A percentile compares a stretch with the other conserved stretches of the same genome.
These are phyloP conservation scores for Hyaloscypha variabilis DNA, from an alignment of 495 filamentous ascomycete species.

Conservation along the genomic window DNA sequence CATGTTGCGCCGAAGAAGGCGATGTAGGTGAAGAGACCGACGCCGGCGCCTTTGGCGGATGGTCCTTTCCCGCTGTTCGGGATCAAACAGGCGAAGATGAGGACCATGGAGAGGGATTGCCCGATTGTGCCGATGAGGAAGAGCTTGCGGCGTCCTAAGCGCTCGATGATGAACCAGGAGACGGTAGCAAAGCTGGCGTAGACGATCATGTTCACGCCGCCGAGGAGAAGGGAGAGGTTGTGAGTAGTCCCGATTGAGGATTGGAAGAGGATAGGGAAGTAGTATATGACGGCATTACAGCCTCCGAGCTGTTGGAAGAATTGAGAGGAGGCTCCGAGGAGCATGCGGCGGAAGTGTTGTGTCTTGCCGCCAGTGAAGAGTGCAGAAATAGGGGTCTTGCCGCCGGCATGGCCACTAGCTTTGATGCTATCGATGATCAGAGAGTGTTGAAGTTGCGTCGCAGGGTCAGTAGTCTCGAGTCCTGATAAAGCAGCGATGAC, in stretches of 20 bases:
- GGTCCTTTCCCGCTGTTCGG: conserved; percentile 44
- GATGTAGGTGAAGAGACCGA: conserved; percentile 81
- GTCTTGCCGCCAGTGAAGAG: conserved; percentile 65
- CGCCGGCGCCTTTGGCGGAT: conserved; percentile 69
- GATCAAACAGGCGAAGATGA: conserved; percentile 74
- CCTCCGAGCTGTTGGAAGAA: conserved; percentile 81
- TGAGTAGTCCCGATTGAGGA: conserved; percentile 58
- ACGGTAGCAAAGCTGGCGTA: conserved; percentile 77
- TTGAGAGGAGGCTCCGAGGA: conserved; percentile 63
- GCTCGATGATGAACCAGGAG: conserved; percentile 83
- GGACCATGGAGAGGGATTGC: conserved; percentile 71
- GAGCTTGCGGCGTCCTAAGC: conserved; percentile 70
- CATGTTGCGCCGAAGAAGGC: conserved; percentile 76
- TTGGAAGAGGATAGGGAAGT: conserved; percentile 77
- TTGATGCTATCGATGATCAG: conserved; percentile 67
- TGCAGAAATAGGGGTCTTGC: conserved; percentile 55
- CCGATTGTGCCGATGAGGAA: conserved; percentile 71
- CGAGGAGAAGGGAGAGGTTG: conserved; percentile 68
- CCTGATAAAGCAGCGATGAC: conserved; percentile 72
- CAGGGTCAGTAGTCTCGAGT: conserved; percentile 57
- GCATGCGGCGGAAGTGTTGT: conserved; percentile 65
- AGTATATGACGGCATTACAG: conserved; percentile 86
- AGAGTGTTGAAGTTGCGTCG: conserved; percentile 57
- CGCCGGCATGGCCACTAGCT: conserved; percentile 59
- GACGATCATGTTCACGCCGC: conserved; percentile 79